A percentile compares a stretch with the other conserved stretches of the same genome.
Conservation (phyloP, 164 flowering plant species). For the Liquidambar formosana region DNA sequence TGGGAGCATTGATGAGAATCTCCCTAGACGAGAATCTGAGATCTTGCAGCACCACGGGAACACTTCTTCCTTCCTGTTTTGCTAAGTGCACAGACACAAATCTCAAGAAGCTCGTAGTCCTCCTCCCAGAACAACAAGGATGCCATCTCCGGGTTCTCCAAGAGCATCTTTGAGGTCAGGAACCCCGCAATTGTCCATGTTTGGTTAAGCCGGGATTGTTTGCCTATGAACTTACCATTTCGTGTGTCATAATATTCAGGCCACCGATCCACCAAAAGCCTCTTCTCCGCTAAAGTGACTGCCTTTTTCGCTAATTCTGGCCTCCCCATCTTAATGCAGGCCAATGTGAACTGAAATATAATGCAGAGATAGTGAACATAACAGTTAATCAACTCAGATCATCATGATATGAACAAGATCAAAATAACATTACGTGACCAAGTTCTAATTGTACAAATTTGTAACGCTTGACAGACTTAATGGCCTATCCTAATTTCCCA, state of each 20-base stretch:
- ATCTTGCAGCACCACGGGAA: constrained; percentile 47
- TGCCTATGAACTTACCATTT: constrained; percentile 66
- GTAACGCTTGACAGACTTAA: background rate
- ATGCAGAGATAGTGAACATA: constrained; percentile 1
- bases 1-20: no score
- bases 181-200: constrained; percentile 89
- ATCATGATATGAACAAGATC: background rate
- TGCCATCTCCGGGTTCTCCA: constrained; percentile 61
- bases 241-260: constrained; percentile 76
- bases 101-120: constrained; percentile 76
- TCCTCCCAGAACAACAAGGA: constrained; percentile 70
- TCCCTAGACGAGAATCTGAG: constrained; percentile 33
- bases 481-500: background rate
- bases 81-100: constrained; percentile 61
- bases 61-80: constrained; percentile 58
- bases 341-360: constrained; percentile 61
- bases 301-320: constrained; percentile 61
- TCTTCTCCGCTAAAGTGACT: constrained; percentile 52
- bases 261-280: constrained; percentile 58
- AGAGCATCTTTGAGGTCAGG: constrained; percentile 70
- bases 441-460: background rate
- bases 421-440: background rate
- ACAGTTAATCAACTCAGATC: background rate
- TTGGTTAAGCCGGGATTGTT: constrained; percentile 63
- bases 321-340: constrained; percentile 72